A percentile compares a stretch with the other conserved stretches of the same genome.
Conservation (phyloP, 139 green algal genomes). For the Chlorella vulgaris region DNA sequence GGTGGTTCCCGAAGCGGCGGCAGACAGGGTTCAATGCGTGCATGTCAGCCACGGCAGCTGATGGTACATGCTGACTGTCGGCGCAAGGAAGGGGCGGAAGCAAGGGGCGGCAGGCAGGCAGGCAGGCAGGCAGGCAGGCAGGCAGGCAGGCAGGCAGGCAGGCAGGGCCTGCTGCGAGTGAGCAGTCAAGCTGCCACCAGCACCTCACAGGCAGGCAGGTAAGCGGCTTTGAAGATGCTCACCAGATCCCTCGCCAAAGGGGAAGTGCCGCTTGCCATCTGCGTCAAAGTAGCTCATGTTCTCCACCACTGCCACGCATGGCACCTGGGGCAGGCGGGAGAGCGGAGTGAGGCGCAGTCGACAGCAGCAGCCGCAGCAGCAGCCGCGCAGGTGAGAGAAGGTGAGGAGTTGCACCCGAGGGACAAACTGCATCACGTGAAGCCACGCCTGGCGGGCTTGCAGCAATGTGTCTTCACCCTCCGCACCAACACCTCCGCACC, state of each 20-base stretch:
- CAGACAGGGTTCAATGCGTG: background rate
- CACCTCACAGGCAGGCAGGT: background rate
- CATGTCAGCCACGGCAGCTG: background rate
- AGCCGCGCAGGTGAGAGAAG: background rate
- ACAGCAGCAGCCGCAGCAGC: no score
- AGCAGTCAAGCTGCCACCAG: no score
- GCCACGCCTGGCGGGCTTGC: background rate
- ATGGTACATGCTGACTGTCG: background rate
- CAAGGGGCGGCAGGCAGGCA: no score
- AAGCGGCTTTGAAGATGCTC: background rate
- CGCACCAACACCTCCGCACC: background rate
- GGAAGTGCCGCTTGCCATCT: slow-evolving; percentile 80
- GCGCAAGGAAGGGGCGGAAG: no score
- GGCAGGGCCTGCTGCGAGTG: no score
- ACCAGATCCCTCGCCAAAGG: slow-evolving; percentile 86
- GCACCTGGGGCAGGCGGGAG: slow-evolving; percentile 60
- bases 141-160: no score
- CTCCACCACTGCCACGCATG: slow-evolving; percentile 97
- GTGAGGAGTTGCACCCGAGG: background rate
- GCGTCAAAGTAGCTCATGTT: slow-evolving; percentile 99
- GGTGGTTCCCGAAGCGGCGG: background rate
- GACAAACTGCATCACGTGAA: background rate
- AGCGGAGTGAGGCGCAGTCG: background rate
- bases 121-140: no score
- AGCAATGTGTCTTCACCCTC: background rate